phyloP scores from a whole-genome alignment of 1,284 basidiomycete species.

The Cryptococcus sp. region DNA sequence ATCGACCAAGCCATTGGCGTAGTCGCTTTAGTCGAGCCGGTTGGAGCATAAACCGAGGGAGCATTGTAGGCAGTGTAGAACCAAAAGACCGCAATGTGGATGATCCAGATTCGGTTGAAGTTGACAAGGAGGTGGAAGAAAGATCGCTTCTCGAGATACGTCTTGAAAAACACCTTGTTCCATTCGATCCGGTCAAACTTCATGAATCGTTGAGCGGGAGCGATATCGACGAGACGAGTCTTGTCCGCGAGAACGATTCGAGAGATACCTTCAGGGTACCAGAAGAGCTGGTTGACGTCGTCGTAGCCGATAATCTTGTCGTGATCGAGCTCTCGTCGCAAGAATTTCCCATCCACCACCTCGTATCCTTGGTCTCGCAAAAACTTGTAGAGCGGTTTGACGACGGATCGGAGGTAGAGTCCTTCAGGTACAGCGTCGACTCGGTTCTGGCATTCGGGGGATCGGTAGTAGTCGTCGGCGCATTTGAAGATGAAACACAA shows the following conservation, averaged over 20 bases:
- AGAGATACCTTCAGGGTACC: constrained; percentile 98
- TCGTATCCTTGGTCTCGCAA: constrained; percentile 98
- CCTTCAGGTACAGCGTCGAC: constrained; percentile 93
- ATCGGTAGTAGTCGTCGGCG: constrained; percentile 98
- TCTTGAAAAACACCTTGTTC: constrained; percentile 93
- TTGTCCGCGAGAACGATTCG: constrained; percentile 84
- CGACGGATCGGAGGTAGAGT: constrained; percentile 81
- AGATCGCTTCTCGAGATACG: constrained; percentile 90
- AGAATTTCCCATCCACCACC: constrained; percentile 90
- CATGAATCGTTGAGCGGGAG: constrained; percentile 87
- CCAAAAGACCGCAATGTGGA: constrained; percentile 86
- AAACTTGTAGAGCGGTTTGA: constrained; percentile 96
- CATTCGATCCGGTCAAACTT: constrained; percentile 92
- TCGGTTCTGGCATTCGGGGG: constrained; percentile 93
- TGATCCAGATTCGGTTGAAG: constrained; percentile 96
- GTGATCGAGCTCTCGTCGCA: constrained; percentile 88
- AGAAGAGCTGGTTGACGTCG: constrained; percentile 98
- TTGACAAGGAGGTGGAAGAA: constrained; percentile 92
- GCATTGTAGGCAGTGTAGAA: constrained; percentile 94
- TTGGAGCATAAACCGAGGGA: constrained; percentile 69
- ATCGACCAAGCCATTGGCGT: constrained; percentile 80
- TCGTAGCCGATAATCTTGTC: constrained; percentile 96
- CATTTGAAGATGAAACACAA: constrained; percentile 99
- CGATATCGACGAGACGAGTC: constrained; percentile 81
- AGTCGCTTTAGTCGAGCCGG: constrained; percentile 53